These are phyloP conservation scores for Amanita muscaria DNA, from an alignment of 768 basidiomycete genomes.

Conservation along the genomic window DNA sequence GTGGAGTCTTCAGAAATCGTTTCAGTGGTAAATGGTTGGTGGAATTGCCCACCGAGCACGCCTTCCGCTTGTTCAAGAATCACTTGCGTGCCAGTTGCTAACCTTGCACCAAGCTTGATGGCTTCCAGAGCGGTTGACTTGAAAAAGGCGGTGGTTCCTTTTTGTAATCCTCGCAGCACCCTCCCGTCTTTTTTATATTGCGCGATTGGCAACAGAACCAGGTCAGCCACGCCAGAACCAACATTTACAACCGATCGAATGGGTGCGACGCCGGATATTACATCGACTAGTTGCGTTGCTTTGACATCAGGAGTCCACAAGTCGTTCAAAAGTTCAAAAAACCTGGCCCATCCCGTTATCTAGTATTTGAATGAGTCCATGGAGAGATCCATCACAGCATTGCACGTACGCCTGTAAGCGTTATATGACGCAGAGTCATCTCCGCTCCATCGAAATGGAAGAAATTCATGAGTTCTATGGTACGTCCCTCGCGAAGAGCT, in stretches of 20 bases:
- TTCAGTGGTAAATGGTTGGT: constrained; percentile 57
- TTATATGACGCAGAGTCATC: constrained; percentile 93
- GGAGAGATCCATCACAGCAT: not conserved
- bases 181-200: constrained; percentile 97
- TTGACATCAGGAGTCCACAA: constrained; percentile 99
- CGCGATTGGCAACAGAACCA: constrained; percentile 90
- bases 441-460: constrained; percentile 99
- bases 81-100: constrained; percentile 97
- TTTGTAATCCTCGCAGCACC: constrained; percentile 86
- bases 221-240: constrained; percentile 92
- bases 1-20: constrained; percentile 42
- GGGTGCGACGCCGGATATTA: constrained; percentile 93
- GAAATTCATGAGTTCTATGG: constrained; percentile 98
- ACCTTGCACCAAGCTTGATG: constrained; percentile 84
- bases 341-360: constrained; percentile 87
- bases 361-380: constrained; percentile 25
- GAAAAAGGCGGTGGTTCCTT: constrained; percentile 88
- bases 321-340: constrained; percentile 91
- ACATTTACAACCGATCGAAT: constrained; percentile 97
- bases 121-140: constrained; percentile 94
- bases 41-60: constrained; percentile 76
- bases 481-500: constrained; percentile 82
- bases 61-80: constrained; percentile 93
- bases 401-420: constrained; percentile 73
- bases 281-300: constrained; percentile 93